phyloP scores from a whole-genome alignment of 768 basidiomycete genomes.

The Tulasnella sp. region DNA sequence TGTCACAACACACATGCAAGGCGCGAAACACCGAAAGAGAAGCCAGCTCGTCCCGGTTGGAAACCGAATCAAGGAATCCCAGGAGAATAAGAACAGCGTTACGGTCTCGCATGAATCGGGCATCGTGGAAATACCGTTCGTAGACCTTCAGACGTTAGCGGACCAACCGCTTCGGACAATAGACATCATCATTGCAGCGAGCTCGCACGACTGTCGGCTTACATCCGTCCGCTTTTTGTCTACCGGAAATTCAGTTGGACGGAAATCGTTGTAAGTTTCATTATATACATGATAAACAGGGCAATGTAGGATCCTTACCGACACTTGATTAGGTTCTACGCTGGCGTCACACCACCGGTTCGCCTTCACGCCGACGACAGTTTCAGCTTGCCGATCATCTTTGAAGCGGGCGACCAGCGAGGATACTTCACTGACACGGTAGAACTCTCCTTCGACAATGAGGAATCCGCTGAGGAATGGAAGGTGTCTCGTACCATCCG shows the following conservation, averaged over 20 bases:
- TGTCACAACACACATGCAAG: not conserved
- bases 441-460: slow-evolving; percentile 15
- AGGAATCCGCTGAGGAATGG: not conserved
- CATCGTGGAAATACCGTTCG: not conserved
- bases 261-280: not conserved
- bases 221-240: not conserved
- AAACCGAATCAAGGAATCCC: not conserved
- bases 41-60: not conserved
- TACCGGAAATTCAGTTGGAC: not conserved
- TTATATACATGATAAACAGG: not conserved
- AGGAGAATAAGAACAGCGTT: not conserved
- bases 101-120: not conserved
- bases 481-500: slow-evolving; percentile 9
- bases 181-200: not conserved
- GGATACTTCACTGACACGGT: slow-evolving; percentile 24
- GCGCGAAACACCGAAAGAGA: not conserved
- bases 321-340: not conserved
- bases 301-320: too few relatives aligned
- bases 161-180: not conserved
- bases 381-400: not conserved
- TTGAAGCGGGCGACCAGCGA: not conserved
- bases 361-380: not conserved
- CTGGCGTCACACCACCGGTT: not conserved
- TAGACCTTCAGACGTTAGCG: not conserved
- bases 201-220: not conserved